Evolutionary conservation across 2,329 filamentous ascomycete species (phyloP), one percentile per base, ranked within the genome.

Genomic region (Cladosporium sp.): DNA sequence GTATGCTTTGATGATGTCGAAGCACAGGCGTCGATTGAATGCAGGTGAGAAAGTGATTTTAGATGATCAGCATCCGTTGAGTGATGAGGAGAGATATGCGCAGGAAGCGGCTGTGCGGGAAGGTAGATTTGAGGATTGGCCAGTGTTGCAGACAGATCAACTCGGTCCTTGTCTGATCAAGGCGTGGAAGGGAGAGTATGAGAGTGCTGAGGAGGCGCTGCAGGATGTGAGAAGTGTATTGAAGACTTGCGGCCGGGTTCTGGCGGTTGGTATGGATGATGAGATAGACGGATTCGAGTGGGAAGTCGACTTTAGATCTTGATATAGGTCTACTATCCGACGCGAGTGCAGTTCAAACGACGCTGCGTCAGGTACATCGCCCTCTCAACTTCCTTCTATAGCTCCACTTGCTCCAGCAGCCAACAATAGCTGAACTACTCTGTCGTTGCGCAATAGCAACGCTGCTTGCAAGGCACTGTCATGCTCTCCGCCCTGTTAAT

Each of bases 351-450:
- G n/a, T 25, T 3, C 25, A 25, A 3, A 25, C 25, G 25, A 25
- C 6, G 25, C 25, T 25, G 25, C 25, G 25, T 6, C 25, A 42
- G 39, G 45, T 17, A 55, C 42, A 45, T 56, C 60, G 38, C 42
- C 30, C 19, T 36, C 58, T 3, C 12, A 19, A 39, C 58, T 51
- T 34, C 54, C 58, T 40, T 55, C 14, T 15, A 19, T 37, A 52
- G 64, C 42, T 34, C 60, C 59, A 51, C 63, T 59, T 9, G 62
- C 64, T 14, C 64, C 64, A 22, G 15, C 30, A 17, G 61, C 39
- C 3, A 67, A 58, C 15, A 64, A 59, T 51, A 59, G 17, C 54
- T 58, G 30, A 19, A 63, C 52, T 2, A 60, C 36, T n/a, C 60
- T 30, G 9, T 11, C 51, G 17, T 57, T 11, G 25, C 59, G 55